Conservation (phyloP, 116 monocot genomes). For the Trichopus zeylanicus region DNA sequence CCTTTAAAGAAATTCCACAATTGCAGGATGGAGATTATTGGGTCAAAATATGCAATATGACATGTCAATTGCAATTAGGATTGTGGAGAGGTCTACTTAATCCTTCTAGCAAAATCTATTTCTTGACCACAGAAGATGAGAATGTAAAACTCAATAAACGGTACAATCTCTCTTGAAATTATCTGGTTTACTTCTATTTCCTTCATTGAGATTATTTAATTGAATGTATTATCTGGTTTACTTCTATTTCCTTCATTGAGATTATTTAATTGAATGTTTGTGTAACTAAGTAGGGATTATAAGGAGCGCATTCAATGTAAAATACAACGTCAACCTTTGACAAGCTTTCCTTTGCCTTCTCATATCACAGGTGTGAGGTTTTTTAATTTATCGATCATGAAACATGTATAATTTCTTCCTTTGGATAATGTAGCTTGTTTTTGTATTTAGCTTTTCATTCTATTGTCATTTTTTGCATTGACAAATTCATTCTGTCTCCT, state of each 20-base stretch:
- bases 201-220: not conserved
- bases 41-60: slow-evolving; percentile 33
- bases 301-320: slow-evolving; percentile 1
- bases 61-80: slow-evolving; percentile 25
- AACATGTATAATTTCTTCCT: not conserved
- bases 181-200: not conserved
- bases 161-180: slow-evolving; percentile 12
- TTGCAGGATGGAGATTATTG: slow-evolving; percentile 19
- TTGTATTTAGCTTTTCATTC: not conserved
- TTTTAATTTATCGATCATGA: not conserved
- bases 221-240: not conserved
- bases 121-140: slow-evolving; percentile 30
- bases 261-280: not conserved
- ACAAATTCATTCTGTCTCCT: no score
- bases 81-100: slow-evolving; percentile 38
- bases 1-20: slow-evolving; percentile 15
- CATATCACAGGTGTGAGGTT: slow-evolving; percentile 12
- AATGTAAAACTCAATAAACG: slow-evolving; percentile 12
- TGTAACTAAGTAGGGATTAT: slow-evolving; percentile 5
- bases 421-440: not conserved
- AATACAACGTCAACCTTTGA: slow-evolving; percentile 5
- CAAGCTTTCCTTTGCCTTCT: slow-evolving; percentile 12
- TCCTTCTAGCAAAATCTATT: slow-evolving; percentile 21
- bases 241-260: not conserved
- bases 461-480: no score